Evolutionary conservation across 176 grass and related monocot species (phyloP), one percentile per base, ranked within the genome.

Genomic region (Lolium multiflorum): DNA sequence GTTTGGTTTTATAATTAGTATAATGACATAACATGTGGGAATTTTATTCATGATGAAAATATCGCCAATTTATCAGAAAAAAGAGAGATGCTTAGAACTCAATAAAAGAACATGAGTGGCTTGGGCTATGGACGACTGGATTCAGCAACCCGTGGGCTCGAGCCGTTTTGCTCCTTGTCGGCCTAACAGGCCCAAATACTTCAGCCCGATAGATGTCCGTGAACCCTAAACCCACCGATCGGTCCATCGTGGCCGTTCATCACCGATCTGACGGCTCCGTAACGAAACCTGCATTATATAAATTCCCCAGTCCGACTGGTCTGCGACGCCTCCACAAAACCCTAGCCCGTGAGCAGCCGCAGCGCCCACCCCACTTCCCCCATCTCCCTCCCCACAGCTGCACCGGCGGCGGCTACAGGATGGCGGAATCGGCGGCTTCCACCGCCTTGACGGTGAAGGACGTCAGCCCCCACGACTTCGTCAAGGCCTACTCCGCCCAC

Each of bases 401-500:
- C 86, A 62, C 26, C 54, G 81, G 25, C 59, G 84, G 64, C 77
- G 31, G 77, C 63, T 66, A 65, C 61, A 71, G 50, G 84, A 82
- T 82, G 70, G 86, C 84, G 47, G 63, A 66, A 66, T 26, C 74
- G 74, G 49, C 49, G 48, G 74, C 74, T 6, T 69, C 78, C 2
- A 55, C 78, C 52, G 82, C 24, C 63, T 17, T 66, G 63, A 93
- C 89, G 62, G 92, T 93, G 39, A 91, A 93, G 82, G 89, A 93
- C 24, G 89, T 93, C 26, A 82, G 43, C 14, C 92, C 89, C 56
- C 92, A 93, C 22, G 92, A 93, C 8, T 93, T 93, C 56, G 89
- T 93, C 64, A 93, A 86, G 57, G 92, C 92, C 18, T 93, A 93
- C 89, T 89, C 89, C 55, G 89, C 92, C 12, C 92, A 93, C 78